Evolutionary conservation across 2,329 filamentous ascomycete genomes (phyloP).

Genomic region (Plectosphaerella sp.): DNA sequence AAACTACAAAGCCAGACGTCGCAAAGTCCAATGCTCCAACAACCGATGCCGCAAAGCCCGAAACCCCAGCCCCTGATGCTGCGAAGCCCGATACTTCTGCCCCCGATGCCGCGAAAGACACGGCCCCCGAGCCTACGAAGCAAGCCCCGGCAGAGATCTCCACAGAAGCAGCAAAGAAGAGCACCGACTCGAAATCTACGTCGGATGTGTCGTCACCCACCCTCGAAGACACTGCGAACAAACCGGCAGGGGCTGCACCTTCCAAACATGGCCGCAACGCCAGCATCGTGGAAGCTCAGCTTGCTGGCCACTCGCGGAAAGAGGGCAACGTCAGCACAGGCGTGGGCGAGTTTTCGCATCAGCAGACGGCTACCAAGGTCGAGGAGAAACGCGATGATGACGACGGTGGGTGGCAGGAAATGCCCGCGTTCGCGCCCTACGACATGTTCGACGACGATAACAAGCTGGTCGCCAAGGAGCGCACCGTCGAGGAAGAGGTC

Average conservation of each 20-base stretch:
- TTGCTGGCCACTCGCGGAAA: conserved; percentile 18
- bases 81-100: conserved; percentile 3
- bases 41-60: not conserved
- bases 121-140: not conserved
- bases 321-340: conserved; percentile 31
- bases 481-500: conserved; percentile 65
- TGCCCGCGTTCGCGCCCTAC: conserved; percentile 89
- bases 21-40: not conserved
- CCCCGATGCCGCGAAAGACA: conserved; percentile 5
- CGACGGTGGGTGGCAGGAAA: conserved; percentile 81
- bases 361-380: conserved; percentile 61
- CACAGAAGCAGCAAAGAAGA: not conserved
- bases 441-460: conserved; percentile 96
- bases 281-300: not conserved
- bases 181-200: not conserved
- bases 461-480: conserved; percentile 77
- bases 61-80: not conserved
- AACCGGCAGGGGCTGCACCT: not conserved
- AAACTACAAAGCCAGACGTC: conserved; percentile 1
- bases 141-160: not conserved
- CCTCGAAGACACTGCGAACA: not conserved
- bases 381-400: conserved; percentile 51
- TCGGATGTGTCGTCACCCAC: not conserved
- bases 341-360: conserved; percentile 79
- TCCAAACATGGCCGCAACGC: not conserved